Evolutionary conservation across 2,329 filamentous ascomycete species (phyloP), one percentile per base, ranked within the genome.

Genomic region (Leptoxyphium fumago): DNA sequence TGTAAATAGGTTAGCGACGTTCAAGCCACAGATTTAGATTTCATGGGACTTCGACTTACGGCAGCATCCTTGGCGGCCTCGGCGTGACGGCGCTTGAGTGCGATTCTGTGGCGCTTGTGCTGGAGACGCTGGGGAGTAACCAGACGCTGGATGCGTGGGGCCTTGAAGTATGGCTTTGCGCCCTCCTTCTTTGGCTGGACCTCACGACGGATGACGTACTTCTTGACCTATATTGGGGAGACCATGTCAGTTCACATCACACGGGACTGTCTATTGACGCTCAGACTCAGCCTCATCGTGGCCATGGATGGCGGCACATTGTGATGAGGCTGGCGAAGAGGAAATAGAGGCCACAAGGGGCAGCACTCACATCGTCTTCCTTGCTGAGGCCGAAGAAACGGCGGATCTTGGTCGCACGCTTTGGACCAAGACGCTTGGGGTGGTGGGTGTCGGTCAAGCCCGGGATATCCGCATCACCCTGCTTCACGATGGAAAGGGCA

Each of bases 351-450:
- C 53, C 52, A 34, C 44, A 81, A 62, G 64, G 69, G 66, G 66
- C 64, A 68, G 64, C 68, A 87, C 84, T 80, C 84, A 96, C 89
- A 84, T 98, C 91, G 78, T 98, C 91, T 82, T 96, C 88, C 88
- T 96, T 96, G 84, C 82, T 89, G 80, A 98, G 84, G 76, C 86
- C 82, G 77, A 96, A 98, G 84, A 98, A 98, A 70, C 81, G 83
- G 73, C 89, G 86, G 75, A 98, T 96, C 87, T 96, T 98, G 76
- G 87, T 94, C 67, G 91, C 91, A 66, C 91, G 85, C 88, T 98
- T 98, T 76, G 91, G 91, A 62, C 91, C 91, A 66, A 98, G 84
- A 64, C 91, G 84, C 85, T 98, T 98, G 72, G 91, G 91, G 78
- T 94, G 84, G 66, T 96, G 87, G 69, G 83, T 80, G 71, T 98